Evolutionary conservation across 805 yeast species (phyloP), one percentile per base, ranked within the genome.

Genomic region (Schwanniomyces vanrijiae): DNA sequence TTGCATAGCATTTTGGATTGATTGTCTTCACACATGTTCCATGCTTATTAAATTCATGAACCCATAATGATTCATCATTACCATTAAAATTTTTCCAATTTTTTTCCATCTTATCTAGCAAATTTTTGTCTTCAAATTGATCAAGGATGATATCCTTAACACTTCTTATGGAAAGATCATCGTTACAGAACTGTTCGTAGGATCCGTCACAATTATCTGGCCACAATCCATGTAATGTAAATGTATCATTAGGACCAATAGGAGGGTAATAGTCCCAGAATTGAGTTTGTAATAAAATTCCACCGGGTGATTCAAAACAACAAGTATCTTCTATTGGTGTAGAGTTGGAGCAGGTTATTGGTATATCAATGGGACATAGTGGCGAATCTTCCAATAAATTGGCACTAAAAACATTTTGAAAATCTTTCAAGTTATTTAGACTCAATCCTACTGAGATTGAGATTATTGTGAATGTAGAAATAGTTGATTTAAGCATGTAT

Each of bases 271-370:
- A 66, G 55, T 67, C 70, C 72, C 77, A 71, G 50, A 72, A 73
- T 53, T 73, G 77, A 7, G 77, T 68, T 46, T 63, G 71, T 53
- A 72, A 59, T 48, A 73, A 55, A 18, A 71, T 59, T 1, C 77
- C 77, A 8, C 68, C 65, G 11, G 73, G 72, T 29, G 60, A 53
- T 46, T 73, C 77, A 51, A 71, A 73, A 46, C 77, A 73, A 48
- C 77, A 73, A 4, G 62, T 61, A 62, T 89, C 83, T 0, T 63
- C 68, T 2, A 81, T 71, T 2, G 70, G 74, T 0, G 87, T 77
- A 4, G 71, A 60, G 54, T 84, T 83, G 16, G 77, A 58, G 57
- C 94, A 87, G 6, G 88, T 76, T 29, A 78, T 60, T 1, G 92
- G 91, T 1, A 73, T 49, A 53, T 81, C 77, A 2, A 68, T 54